Percentiles rank a stretch among this genome's conserved stretches.
These are phyloP conservation scores for Pythium aquatile DNA, from an alignment of 352 stramenopile species.

Conservation along the genomic window DNA sequence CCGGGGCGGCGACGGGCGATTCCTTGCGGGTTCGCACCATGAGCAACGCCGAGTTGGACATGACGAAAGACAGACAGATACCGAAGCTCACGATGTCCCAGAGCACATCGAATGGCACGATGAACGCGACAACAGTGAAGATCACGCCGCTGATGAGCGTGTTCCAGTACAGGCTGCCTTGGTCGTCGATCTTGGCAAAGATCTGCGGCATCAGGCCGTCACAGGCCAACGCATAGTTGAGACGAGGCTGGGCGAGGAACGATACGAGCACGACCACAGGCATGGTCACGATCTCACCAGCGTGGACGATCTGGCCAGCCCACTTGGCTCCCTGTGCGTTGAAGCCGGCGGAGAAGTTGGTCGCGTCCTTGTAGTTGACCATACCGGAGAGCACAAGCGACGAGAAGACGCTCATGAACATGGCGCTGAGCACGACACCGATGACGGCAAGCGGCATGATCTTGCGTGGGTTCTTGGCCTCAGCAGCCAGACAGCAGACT, in stretches of 20 bases:
- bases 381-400: slow-evolving; percentile 86
- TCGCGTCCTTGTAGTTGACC: slow-evolving; percentile 26
- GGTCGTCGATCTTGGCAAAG: slow-evolving; percentile 81
- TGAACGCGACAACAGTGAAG: slow-evolving; percentile 62
- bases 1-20: slow-evolving; percentile 30
- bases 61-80: slow-evolving; percentile 87
- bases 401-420: slow-evolving; percentile 64
- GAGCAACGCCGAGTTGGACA: slow-evolving; percentile 75
- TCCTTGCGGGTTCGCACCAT: slow-evolving; percentile 61
- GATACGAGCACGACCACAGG: slow-evolving; percentile 92
- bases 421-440: slow-evolving; percentile 70
- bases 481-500: slow-evolving; percentile 86
- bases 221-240: slow-evolving; percentile 90
- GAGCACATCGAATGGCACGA: slow-evolving; percentile 72
- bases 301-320: slow-evolving; percentile 50
- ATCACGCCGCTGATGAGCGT: slow-evolving; percentile 63
- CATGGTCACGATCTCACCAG: slow-evolving; percentile 83
- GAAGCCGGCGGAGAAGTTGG: slow-evolving; percentile 42
- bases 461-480: slow-evolving; percentile 68
- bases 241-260: slow-evolving; percentile 89
- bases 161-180: slow-evolving; percentile 78
- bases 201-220: slow-evolving; percentile 91
- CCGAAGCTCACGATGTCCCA: slow-evolving; percentile 88
- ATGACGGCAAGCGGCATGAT: slow-evolving; percentile 82
- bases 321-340: slow-evolving; percentile 36